Base-by-base conservation (phyloP, 2,329 filamentous ascomycete genomes). In the Aspergillus oerlinghausenensis region DNA sequence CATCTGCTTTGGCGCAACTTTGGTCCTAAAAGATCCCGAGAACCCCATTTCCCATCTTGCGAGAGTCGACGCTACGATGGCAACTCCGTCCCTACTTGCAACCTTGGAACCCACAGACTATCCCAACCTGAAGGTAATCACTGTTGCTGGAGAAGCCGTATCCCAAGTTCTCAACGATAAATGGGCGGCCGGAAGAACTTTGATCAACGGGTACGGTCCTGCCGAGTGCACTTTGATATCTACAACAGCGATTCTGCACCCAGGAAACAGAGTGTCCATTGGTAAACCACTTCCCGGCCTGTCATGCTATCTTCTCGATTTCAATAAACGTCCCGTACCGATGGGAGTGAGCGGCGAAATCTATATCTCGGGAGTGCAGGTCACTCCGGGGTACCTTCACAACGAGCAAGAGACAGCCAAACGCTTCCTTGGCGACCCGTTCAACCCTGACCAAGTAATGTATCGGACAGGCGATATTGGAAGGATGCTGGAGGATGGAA, bases 1-100 rank as follows among this genome's bases (percentile, higher is more conserved):
- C 1, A 61, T 77, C 0, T 65, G 60, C 8, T 73, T 75, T 55
- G 76, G 75, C 0, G 47, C 38, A 28, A 57, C 56, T 9, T 21
- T 55, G 19, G 59, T 59, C 11, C 35, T 61, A 6, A 42, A 42
- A 19, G 38, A 42, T 6, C n/a, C n/a, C 5, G 38, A 42, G n/a
- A 19, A 42, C 14, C 38, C 38, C 7, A 42, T 42, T 9, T 3
- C 38, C 17, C 38, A 42, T 42, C 38, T 42, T 4, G n/a, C 5
- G 5, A 19, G n/a, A 19, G 38, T 42, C 17, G 38, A 42, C 4
- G 38, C 38, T 19, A 42, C 38, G 8, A 42, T 42, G 38, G 38
- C 38, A 42, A 42, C 38, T 19, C 38, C 38, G 17, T 42, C 38
- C 5, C 38, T 42, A 19, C 38, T 42, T 17, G 38, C 38, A 42